Evolutionary conservation across 2,329 filamentous ascomycete genomes (phyloP).

Genomic region (Alternaria sp.): DNA sequence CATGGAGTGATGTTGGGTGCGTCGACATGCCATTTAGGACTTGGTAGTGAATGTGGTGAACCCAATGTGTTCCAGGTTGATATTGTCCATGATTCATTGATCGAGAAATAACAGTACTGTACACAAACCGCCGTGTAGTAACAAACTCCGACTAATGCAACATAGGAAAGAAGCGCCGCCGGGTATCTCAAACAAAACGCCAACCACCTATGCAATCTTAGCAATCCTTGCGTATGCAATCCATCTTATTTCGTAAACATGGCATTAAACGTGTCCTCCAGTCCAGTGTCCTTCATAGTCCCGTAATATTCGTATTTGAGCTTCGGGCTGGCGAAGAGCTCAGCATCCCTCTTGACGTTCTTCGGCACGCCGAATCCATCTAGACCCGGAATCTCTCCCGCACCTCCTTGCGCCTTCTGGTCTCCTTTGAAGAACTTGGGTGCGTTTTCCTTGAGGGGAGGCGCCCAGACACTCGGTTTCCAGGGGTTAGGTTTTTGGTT

Average conservation of each 20-base stretch:
- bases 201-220: not conserved
- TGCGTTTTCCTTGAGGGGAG: conserved; percentile 59
- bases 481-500: conserved; percentile 67
- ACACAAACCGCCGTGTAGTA: not conserved
- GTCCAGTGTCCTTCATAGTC: conserved; percentile 37
- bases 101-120: not conserved
- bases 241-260: conserved; percentile 36
- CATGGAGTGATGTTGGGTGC: conserved; percentile 1
- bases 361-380: conserved; percentile 33
- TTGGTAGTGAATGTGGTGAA: not conserved
- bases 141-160: conserved; percentile 3
- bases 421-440: conserved; percentile 60
- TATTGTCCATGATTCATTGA: not conserved
- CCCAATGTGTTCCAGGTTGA: not conserved
- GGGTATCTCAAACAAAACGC: conserved; percentile 29
- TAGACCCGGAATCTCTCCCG: conserved; percentile 21
- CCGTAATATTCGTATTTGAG: conserved; percentile 43
- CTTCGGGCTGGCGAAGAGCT: conserved; percentile 40
- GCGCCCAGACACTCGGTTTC: conserved; percentile 51
- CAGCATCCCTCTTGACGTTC: conserved; percentile 35
- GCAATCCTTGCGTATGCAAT: not conserved
- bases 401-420: conserved; percentile 20
- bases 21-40: not conserved
- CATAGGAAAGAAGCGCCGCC: conserved; percentile 7
- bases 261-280: conserved; percentile 41